phyloP scores from a whole-genome alignment of 805 yeast genomes.

The Wickerhamiella galacta region DNA sequence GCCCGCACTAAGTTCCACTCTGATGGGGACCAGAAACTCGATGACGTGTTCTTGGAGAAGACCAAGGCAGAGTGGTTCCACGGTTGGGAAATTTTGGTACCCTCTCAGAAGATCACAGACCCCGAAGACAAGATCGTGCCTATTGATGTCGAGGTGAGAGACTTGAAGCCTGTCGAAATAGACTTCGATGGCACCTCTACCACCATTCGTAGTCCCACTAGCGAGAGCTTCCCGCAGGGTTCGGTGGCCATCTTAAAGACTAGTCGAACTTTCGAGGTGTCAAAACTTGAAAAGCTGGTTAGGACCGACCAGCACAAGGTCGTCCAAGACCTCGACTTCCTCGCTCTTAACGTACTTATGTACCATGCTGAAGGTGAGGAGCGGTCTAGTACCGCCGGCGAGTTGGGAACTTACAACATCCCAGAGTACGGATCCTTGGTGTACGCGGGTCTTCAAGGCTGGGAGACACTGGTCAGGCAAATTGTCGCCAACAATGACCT shows the following conservation, averaged over 20 bases:
- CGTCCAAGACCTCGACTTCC: conserved; percentile 38
- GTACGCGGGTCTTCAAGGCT: conserved; percentile 88
- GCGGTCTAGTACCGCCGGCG: conserved; percentile 57
- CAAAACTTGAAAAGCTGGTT: conserved; percentile 45
- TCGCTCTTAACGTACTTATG: conserved; percentile 58
- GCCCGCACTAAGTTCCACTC: conserved; percentile 68
- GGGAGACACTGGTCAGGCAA: conserved; percentile 52
- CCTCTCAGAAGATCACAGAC: conserved; percentile 30
- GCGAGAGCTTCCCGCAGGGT: conserved; percentile 61
- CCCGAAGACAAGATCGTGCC: conserved; percentile 33
- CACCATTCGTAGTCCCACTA: conserved; percentile 24
- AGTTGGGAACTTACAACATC: conserved; percentile 53
- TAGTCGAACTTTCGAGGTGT: conserved; percentile 46
- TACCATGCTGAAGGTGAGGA: conserved; percentile 80
- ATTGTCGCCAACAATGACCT: conserved; percentile 56
- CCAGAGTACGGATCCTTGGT: conserved; percentile 61
- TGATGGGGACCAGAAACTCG: conserved; percentile 18
- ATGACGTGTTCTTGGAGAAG: conserved; percentile 21
- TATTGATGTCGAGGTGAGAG: conserved; percentile 46
- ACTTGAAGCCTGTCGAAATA: conserved; percentile 34
- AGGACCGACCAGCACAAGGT: conserved; percentile 66
- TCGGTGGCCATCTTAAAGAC: conserved; percentile 76
- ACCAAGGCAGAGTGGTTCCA: conserved; percentile 28
- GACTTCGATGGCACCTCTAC: conserved; percentile 31
- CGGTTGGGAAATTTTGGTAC: conserved; percentile 38